These are phyloP conservation scores for Erythrophleum fordii DNA, from an alignment of 306 rosid species.

Conservation along the genomic window DNA sequence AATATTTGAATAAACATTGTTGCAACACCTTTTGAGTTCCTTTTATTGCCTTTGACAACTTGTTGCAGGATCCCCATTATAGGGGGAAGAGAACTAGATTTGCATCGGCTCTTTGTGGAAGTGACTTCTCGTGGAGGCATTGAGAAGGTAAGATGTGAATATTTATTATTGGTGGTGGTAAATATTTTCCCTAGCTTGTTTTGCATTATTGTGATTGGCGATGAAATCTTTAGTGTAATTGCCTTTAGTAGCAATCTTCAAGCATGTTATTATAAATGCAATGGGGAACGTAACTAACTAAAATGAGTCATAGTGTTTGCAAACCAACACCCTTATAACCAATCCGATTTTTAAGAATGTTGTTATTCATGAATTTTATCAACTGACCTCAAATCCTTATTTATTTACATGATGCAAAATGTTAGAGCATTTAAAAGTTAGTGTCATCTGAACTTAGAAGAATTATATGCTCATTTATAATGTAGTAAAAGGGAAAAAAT, in stretches of 20 bases:
- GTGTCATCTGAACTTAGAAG: background rate
- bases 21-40: constrained; percentile 12
- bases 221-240: background rate
- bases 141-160: constrained; percentile 57
- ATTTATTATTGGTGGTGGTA: background rate
- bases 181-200: constrained; percentile 8
- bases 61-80: constrained; percentile 73
- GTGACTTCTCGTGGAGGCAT: constrained; percentile 88
- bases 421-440: background rate
- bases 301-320: background rate
- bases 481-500: background rate
- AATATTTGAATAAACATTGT: background rate
- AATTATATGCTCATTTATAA: background rate
- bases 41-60: constrained; percentile 18
- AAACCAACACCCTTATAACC: background rate
- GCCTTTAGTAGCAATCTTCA: background rate
- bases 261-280: background rate
- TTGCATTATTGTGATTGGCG: background rate
- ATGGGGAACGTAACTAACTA: background rate
- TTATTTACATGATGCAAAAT: background rate
- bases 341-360: background rate
- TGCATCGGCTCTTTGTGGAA: constrained; percentile 80
- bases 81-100: constrained; percentile 81
- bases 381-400: background rate
- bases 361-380: background rate